Percentiles rank a stretch among this genome's conserved stretches.
phyloP scores from a whole-genome alignment of 805 yeast species.

The Candida endomychidarum region DNA sequence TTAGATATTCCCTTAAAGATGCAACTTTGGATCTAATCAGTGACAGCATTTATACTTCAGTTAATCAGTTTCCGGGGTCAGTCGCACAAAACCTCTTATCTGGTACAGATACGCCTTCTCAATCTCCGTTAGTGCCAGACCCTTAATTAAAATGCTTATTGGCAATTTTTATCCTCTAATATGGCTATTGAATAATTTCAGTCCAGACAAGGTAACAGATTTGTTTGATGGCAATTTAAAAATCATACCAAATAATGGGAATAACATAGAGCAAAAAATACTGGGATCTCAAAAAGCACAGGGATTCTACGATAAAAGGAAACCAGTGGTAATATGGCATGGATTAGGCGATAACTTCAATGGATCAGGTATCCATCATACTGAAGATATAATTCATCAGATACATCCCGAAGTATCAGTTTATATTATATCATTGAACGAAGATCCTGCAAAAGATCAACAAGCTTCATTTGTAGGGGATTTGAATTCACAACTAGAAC shows the following conservation, averaged over 20 bases:
- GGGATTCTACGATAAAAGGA: constrained; percentile 11
- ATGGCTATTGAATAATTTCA: too few species aligned
- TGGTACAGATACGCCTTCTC: too few species aligned
- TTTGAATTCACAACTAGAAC: constrained; percentile 51
- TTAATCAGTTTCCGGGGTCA: background rate
- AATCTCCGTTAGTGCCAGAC: too few species aligned
- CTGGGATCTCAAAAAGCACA: too few species aligned
- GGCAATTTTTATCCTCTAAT: too few species aligned
- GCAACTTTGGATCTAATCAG: constrained; percentile 71
- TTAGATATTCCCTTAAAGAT: constrained; percentile 85
- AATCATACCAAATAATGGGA: background rate
- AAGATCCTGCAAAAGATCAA: constrained; percentile 52
- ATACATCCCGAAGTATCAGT: constrained; percentile 51
- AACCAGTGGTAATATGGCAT: constrained; percentile 76
- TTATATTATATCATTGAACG: constrained; percentile 53
- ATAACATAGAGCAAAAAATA: too few species aligned
- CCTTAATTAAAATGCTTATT: too few species aligned
- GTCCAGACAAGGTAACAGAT: too few species aligned
- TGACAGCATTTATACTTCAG: background rate
- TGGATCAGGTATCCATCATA: constrained; percentile 55
- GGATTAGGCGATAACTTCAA: constrained; percentile 79
- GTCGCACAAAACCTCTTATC: too few species aligned
- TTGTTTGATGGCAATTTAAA: background rate
- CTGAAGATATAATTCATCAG: constrained; percentile 40
- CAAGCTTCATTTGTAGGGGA: constrained; percentile 58